These are phyloP conservation scores for Backusella mclennaniae DNA, from an alignment of 192 early-diverging fungal genomes.

Conservation along the genomic window DNA sequence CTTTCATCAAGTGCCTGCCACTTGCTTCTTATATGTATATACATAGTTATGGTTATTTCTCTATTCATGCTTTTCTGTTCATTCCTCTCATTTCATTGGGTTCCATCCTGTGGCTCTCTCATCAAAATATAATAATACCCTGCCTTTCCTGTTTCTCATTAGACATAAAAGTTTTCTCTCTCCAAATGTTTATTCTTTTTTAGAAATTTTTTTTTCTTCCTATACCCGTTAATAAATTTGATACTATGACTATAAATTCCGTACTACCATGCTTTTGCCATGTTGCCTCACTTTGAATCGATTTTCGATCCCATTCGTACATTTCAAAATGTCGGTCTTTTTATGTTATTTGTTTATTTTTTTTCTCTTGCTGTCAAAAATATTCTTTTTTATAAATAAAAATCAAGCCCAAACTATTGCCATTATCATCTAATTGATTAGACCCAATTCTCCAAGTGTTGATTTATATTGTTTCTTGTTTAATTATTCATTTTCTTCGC, in stretches of 20 bases:
- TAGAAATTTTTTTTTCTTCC: background rate
- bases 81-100: background rate
- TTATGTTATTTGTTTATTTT: background rate
- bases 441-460: background rate
- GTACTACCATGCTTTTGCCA: constrained; percentile 10
- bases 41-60: background rate
- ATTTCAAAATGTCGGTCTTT: constrained; percentile 1
- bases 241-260: constrained; percentile 1
- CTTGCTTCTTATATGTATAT: background rate
- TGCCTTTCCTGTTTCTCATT: background rate
- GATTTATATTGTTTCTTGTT: background rate
- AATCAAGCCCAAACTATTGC: background rate
- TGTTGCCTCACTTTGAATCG: background rate
- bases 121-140: background rate
- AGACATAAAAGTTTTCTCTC: background rate
- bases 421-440: background rate
- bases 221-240: constrained; percentile 8
- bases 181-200: constrained; percentile 5
- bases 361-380: background rate
- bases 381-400: background rate
- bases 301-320: background rate
- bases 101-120: background rate
- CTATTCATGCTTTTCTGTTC: background rate
- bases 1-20: background rate
- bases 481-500: background rate